Base-by-base conservation (phyloP, 495 filamentous ascomycete species). In the Neurospora intermedia region DNA sequence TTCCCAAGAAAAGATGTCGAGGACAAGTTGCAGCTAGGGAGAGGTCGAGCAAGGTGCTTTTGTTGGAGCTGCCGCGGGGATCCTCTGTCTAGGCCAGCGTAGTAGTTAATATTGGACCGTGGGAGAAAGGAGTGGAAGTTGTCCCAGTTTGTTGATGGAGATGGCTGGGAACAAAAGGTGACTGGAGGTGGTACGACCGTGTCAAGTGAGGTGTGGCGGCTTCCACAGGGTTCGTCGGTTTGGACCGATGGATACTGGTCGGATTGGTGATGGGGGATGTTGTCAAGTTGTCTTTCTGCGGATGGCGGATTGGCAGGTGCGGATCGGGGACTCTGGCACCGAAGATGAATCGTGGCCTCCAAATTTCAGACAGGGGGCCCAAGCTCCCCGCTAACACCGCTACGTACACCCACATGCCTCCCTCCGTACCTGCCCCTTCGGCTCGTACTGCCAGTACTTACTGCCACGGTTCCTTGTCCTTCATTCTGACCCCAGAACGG, bases 281-380 rank as follows among this genome's bases (percentile, higher is more conserved):
- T 43, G 70, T 66, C 70, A 69, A 43, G 13, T 27, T 42, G 62
- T 73, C 71, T 69, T 73, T 73, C 48, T 72, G 54, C 54, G 27
- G 27, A 66, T 66, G 54, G 54, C 54, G 54, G 27, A 66, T 66
- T 66, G 54, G 54, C 54, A 66, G 15, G 23, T 62, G 54, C 27
- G 54, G 54, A 62, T 62, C 54, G 54, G 54, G 54, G 54, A 54
- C 54, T 62, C 54, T 62, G 54, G 54, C 27, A 62, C 54, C 45
- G 48, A 46, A 75, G 73, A 74, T 80, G 77, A 81, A 81, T 81
- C 79, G 79, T 82, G 80, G 80, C 80, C 80, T 82, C 78, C 74
- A 81, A 77, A 79, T 74, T 70, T 72, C 46, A 70, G 40, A 71
- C 74, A 74, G 72, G 74, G 74, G 75, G 79, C 74, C 77, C 31